Evolutionary conservation across 495 filamentous ascomycete species (phyloP), one percentile per base, ranked within the genome.

Genomic region (Jackrogersella multiformis): DNA sequence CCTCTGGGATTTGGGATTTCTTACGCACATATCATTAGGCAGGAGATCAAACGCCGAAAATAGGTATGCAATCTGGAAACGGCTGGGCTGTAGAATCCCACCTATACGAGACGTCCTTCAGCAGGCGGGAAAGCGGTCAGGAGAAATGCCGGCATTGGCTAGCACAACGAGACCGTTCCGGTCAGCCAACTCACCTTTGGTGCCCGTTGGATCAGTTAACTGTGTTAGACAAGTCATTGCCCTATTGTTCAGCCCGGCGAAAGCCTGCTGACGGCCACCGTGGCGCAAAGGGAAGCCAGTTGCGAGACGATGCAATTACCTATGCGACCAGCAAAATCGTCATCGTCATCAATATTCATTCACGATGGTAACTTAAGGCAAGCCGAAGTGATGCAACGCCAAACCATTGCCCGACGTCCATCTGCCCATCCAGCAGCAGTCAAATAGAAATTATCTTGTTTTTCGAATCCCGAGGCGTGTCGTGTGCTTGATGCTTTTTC

Each of bases 121-220:
- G 54, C n/a, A n/a, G n/a, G n/a, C n/a, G n/a, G n/a, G 58, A 21
- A 58, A 54, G 70, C 70, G 73, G 70, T 75, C 67, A 70, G 61
- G 57, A 68, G 67, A 60, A 62, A 65, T 58, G 61, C 64, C 67
- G 67, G 70, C 58, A 75, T 75, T 75, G 73, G 73, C 55, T 64
- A 59, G 16, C 55, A 69, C 36, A 59, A 66, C 61, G 51, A 68
- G 64, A 45, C 49, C 38, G 56, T 53, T 53, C 70, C 70, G 73
- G 73, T 75, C 73, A 73, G 65, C 61, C 65, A 73, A 61, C 67
- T 70, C 67, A 69, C 66, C 56, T 64, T 59, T 64, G 21, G 3
- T 53, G 6, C 26, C 24, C 42, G 41, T 59, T 64, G 54, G 67
- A 53, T 7, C 56, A 63, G 45, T 52, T 49, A 51, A 61, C 49